phyloP scores from a whole-genome alignment of 345 rosid genomes.

The Moringa oleifera region DNA sequence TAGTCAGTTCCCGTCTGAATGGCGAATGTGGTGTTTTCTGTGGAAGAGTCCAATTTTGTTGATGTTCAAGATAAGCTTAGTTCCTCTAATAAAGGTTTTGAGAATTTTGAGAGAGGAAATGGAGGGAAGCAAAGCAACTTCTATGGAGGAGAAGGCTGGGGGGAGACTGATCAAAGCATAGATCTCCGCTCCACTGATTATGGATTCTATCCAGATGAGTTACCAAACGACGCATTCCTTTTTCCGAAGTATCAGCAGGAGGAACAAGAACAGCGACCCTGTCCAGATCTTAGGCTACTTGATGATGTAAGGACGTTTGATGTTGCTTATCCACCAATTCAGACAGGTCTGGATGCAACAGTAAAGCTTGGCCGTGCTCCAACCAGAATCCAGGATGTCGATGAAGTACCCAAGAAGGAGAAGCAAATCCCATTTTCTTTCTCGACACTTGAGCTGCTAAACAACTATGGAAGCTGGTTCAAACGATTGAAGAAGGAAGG shows the following conservation, averaged over 20 bases:
- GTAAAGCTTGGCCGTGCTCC: slow-evolving; percentile 15
- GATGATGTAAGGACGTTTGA: slow-evolving; percentile 22
- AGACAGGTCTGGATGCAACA: slow-evolving; percentile 23
- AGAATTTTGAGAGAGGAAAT: slow-evolving; percentile 1
- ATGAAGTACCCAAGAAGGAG: slow-evolving; percentile 15
- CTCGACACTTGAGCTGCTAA: slow-evolving; percentile 39
- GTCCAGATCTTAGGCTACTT: slow-evolving; percentile 15
- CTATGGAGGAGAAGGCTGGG: slow-evolving; percentile 17
- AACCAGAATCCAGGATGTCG: slow-evolving; percentile 3
- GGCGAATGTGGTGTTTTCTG: slow-evolving; percentile 12
- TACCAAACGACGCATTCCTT: not conserved
- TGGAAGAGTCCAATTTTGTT: slow-evolving; percentile 7
- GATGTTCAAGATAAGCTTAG: slow-evolving; percentile 18
- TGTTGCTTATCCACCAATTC: slow-evolving; percentile 22
- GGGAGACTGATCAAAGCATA: slow-evolving; percentile 5
- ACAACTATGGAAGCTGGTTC: slow-evolving; percentile 25
- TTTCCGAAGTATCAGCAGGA: slow-evolving; percentile 18
- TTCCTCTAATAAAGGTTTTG: slow-evolving; percentile 13
- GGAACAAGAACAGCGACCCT: slow-evolving; percentile 8
- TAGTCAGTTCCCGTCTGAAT: slow-evolving; percentile 11
- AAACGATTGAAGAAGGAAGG: slow-evolving; percentile 17
- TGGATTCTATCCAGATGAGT: slow-evolving; percentile 15
- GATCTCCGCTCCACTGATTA: slow-evolving; percentile 13
- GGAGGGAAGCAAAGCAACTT: not conserved
- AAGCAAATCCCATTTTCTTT: slow-evolving; percentile 17